These are phyloP conservation scores for Colletotrichum falcatum DNA, from an alignment of 2,329 filamentous ascomycete species.

Conservation along the genomic window DNA sequence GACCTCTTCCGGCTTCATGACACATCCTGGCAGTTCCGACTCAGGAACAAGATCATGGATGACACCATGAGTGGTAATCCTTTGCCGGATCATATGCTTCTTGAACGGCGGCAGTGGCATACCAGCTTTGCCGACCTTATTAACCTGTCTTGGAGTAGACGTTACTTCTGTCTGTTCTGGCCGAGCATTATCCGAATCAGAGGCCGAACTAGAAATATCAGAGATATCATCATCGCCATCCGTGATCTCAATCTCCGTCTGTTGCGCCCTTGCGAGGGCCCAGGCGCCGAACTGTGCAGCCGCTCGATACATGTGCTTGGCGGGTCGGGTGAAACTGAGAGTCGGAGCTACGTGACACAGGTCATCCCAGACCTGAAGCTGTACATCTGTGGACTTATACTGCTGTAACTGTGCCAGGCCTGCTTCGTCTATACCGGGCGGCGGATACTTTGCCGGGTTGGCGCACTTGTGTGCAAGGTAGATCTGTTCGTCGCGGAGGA, in stretches of 20 bases:
- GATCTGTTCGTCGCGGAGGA: constrained; percentile 93
- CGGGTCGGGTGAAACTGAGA: constrained; percentile 94
- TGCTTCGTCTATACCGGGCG: constrained; percentile 73
- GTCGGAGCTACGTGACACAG: constrained; percentile 93
- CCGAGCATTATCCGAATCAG: constrained; percentile 51
- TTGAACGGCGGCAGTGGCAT: constrained; percentile 84
- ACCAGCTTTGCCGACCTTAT: constrained; percentile 88
- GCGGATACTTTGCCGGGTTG: constrained; percentile 81
- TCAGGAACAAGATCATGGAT: constrained; percentile 76
- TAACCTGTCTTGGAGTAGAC: constrained; percentile 61
- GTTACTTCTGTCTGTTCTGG: constrained; percentile 43
- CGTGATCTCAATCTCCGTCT: constrained; percentile 81
- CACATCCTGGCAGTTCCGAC: constrained; percentile 74
- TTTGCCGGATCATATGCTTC: constrained; percentile 91
- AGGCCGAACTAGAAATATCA: constrained; percentile 73
- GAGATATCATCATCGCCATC: constrained; percentile 80
- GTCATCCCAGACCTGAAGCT: constrained; percentile 96
- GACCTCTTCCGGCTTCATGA: constrained; percentile 71
- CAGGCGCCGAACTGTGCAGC: constrained; percentile 95
- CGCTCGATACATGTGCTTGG: constrained; percentile 94
- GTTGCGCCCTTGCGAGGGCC: constrained; percentile 86
- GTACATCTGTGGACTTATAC: constrained; percentile 88
- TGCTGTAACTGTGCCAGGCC: constrained; percentile 70
- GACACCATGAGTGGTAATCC: constrained; percentile 81
- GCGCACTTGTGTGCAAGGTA: constrained; percentile 96